Conservation (phyloP, 495 filamentous ascomycete genomes). For the Astrothelium macrocarpum region DNA sequence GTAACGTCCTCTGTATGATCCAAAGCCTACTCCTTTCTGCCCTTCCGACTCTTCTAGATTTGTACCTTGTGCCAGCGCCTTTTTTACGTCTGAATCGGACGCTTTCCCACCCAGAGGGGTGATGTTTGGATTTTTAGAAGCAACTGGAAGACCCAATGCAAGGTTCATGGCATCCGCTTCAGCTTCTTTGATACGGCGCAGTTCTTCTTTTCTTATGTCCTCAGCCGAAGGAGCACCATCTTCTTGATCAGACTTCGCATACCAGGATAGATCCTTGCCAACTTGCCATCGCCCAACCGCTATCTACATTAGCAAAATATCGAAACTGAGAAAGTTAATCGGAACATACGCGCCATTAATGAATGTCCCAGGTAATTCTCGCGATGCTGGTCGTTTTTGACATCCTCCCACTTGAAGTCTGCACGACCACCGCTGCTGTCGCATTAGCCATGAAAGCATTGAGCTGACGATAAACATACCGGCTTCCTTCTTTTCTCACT, state of each 20-base stretch:
- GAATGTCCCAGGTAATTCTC: slow-evolving; percentile 98
- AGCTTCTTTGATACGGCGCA: slow-evolving; percentile 74
- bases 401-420: slow-evolving; percentile 95
- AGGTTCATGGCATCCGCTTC: slow-evolving; percentile 81
- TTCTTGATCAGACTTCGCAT: slow-evolving; percentile 65
- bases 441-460: slow-evolving; percentile 6
- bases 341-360: slow-evolving; percentile 59
- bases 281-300: slow-evolving; percentile 95
- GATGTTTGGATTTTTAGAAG: slow-evolving; percentile 25
- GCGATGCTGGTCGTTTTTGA: slow-evolving; percentile 74
- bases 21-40: slow-evolving; percentile 17
- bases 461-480: slow-evolving; percentile 34
- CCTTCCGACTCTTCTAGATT: slow-evolving; percentile 16
- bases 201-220: slow-evolving; percentile 57
- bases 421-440: slow-evolving; percentile 64
- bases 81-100: slow-evolving; percentile 23
- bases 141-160: slow-evolving; percentile 68
- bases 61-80: slow-evolving; percentile 24
- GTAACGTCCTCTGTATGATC: slow-evolving; percentile 7
- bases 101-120: slow-evolving; percentile 26
- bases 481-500: slow-evolving; percentile 86
- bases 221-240: slow-evolving; percentile 48
- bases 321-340: not conserved
- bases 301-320: slow-evolving; percentile 10
- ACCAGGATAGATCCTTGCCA: slow-evolving; percentile 78